phyloP scores from a whole-genome alignment of 2,329 filamentous ascomycete species.

The Orbilia oligospora region DNA sequence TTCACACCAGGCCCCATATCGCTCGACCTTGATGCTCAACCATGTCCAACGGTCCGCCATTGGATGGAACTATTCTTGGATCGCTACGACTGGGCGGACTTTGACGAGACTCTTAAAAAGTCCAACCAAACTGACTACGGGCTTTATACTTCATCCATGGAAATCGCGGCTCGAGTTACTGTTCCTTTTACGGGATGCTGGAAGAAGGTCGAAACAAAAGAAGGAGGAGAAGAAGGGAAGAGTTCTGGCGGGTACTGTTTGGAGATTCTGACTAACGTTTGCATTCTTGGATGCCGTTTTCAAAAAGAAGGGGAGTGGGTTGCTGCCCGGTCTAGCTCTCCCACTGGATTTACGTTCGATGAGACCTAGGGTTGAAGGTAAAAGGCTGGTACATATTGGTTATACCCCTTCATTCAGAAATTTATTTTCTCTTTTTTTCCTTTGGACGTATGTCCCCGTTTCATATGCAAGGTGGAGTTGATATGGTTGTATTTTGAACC shows the following conservation, averaged over 20 bases:
- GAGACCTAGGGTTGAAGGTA: neutral
- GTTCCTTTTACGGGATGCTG: neutral
- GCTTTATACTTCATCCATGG: neutral
- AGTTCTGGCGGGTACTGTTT: neutral
- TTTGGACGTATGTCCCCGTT: neutral
- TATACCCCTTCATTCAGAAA: neutral
- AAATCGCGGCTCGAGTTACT: neutral
- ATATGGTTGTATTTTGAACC: neutral
- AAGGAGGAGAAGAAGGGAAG: neutral
- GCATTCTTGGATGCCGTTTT: neutral
- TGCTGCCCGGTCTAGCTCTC: neutral
- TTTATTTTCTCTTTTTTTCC: neutral
- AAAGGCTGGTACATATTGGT: neutral
- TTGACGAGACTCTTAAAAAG: neutral
- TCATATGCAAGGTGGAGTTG: neutral
- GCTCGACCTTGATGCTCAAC: neutral
- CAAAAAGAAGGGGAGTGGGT: neutral
- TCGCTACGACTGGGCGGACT: slow-evolving; percentile 11
- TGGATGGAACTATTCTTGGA: slow-evolving; percentile 5
- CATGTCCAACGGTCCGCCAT: neutral
- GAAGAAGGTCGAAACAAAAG: neutral
- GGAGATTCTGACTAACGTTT: neutral
- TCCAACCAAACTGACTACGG: neutral
- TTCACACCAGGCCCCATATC: neutral
- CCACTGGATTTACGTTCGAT: slow-evolving; percentile 1